Evolutionary conservation across 805 yeast genomes (phyloP).

Genomic region (Myxozyma monticola): DNA sequence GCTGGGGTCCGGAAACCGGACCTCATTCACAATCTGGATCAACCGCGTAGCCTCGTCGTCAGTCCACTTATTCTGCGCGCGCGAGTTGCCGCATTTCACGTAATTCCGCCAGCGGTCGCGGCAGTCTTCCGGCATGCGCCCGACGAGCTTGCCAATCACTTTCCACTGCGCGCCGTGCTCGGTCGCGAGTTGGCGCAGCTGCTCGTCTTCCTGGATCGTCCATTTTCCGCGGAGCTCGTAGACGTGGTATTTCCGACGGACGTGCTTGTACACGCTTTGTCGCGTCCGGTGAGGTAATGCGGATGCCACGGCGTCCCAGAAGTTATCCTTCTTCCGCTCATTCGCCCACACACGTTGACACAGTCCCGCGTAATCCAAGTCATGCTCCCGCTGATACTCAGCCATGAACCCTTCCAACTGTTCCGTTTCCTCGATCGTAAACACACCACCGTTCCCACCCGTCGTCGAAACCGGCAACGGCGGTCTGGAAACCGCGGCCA

Average conservation of each 20-base stretch:
- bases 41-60: slow-evolving; percentile 66
- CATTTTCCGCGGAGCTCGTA: slow-evolving; percentile 88
- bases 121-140: slow-evolving; percentile 97
- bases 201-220: slow-evolving; percentile 78
- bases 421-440: slow-evolving; percentile 63
- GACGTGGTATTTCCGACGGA: slow-evolving; percentile 82
- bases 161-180: slow-evolving; percentile 87
- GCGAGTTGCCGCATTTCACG: slow-evolving; percentile 80
- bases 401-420: slow-evolving; percentile 72
- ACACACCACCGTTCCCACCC: slow-evolving; percentile 44
- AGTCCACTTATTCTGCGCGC: slow-evolving; percentile 81
- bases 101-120: slow-evolving; percentile 96
- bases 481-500: too few species aligned
- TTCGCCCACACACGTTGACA: slow-evolving; percentile 86
- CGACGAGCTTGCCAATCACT: slow-evolving; percentile 71
- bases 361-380: slow-evolving; percentile 63
- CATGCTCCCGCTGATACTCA: slow-evolving; percentile 65
- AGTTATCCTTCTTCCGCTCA: slow-evolving; percentile 79
- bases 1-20: slow-evolving; percentile 45
- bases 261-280: slow-evolving; percentile 90
- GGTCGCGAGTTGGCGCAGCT: slow-evolving; percentile 60
- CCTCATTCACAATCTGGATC: slow-evolving; percentile 53
- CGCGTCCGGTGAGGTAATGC: slow-evolving; percentile 83
- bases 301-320: slow-evolving; percentile 80
- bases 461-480: too few species aligned